Conservation (phyloP, 2,329 filamentous ascomycete genomes). For the Penicillium sp. region DNA sequence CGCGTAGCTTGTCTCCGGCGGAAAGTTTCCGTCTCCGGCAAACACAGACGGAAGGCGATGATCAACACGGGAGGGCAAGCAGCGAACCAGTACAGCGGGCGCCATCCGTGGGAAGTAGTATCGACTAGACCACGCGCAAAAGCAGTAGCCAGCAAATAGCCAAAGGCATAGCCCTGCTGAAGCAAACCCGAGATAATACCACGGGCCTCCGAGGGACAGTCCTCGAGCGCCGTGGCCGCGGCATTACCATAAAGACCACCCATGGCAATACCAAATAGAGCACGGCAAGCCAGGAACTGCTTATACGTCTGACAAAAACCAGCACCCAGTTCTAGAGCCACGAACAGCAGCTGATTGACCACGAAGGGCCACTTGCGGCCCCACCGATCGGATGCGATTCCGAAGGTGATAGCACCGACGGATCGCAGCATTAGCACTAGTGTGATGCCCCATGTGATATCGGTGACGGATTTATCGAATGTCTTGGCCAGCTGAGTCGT, state of each 20-base stretch:
- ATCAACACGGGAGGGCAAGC: slow-evolving; percentile 76
- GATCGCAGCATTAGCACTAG: slow-evolving; percentile 61
- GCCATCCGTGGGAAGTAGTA: slow-evolving; percentile 77
- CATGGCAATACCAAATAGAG: slow-evolving; percentile 64
- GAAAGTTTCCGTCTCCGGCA: slow-evolving; percentile 77
- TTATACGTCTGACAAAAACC: slow-evolving; percentile 59
- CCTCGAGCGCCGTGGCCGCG: slow-evolving; percentile 61
- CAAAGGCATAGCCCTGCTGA: slow-evolving; percentile 64
- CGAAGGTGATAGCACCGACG: slow-evolving; percentile 59
- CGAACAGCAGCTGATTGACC: slow-evolving; percentile 61
- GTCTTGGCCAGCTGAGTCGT: slow-evolving; percentile 53
- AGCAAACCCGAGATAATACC: slow-evolving; percentile 62
- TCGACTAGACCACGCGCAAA: slow-evolving; percentile 53
- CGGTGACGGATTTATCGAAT: slow-evolving; percentile 55
- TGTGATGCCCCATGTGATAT: slow-evolving; percentile 61
- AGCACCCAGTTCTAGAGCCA: slow-evolving; percentile 59
- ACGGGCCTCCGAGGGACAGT: slow-evolving; percentile 58
- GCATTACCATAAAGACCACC: slow-evolving; percentile 62
- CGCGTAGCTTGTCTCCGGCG: slow-evolving; percentile 64
- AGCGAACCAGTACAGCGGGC: slow-evolving; percentile 86
- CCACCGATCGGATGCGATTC: slow-evolving; percentile 52
- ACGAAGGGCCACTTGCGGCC: slow-evolving; percentile 61
- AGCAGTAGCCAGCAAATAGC: slow-evolving; percentile 60
- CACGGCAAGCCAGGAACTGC: slow-evolving; percentile 58
- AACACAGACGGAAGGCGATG: slow-evolving; percentile 71